Percentiles rank a stretch among this genome's conserved stretches.
phyloP scores from a whole-genome alignment of 2,329 filamentous ascomycete genomes.

The Sarocladium oryzae region DNA sequence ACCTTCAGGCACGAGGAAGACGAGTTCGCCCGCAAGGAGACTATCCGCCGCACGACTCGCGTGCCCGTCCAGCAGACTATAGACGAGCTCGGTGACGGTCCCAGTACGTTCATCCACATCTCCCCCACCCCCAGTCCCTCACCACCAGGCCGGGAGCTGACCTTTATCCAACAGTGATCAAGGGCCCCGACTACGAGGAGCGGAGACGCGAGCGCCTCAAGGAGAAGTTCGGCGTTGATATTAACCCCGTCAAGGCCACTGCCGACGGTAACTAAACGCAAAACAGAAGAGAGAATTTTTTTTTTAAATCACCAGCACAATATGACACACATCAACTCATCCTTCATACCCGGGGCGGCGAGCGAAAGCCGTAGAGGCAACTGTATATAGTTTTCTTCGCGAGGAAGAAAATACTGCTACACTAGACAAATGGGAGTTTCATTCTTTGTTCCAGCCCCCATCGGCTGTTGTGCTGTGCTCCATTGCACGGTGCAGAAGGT shows the following conservation, averaged over 20 bases:
- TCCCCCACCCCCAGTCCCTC: background rate
- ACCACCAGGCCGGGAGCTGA: no score
- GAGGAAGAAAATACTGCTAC: conserved; percentile 27
- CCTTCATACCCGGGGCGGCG: conserved; percentile 8
- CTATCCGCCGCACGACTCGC: conserved; percentile 65
- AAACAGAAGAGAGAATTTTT: conserved; percentile 5
- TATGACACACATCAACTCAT: background rate
- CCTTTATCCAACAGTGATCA: conserved; percentile 54
- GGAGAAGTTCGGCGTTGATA: conserved; percentile 82
- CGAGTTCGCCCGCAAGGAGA: conserved; percentile 72
- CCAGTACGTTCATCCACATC: conserved; percentile 51
- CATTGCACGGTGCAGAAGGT: background rate
- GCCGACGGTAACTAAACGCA: conserved; percentile 31
- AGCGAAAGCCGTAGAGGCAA: conserved; percentile 3
- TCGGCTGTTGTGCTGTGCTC: background rate
- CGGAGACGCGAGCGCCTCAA: conserved; percentile 73
- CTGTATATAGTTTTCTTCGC: conserved; percentile 25
- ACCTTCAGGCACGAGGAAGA: conserved; percentile 50
- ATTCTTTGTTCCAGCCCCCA: conserved; percentile 18
- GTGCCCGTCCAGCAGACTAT: conserved; percentile 74
- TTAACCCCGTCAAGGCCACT: conserved; percentile 57
- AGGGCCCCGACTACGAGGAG: conserved; percentile 77
- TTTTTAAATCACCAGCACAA: background rate
- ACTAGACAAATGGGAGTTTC: conserved; percentile 35
- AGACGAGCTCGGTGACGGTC: conserved; percentile 75